A percentile compares a stretch with the other conserved stretches of the same genome.
These are phyloP conservation scores for Ceratobasidium papillatum DNA, from an alignment of 1,284 basidiomycete species.

Conservation along the genomic window DNA sequence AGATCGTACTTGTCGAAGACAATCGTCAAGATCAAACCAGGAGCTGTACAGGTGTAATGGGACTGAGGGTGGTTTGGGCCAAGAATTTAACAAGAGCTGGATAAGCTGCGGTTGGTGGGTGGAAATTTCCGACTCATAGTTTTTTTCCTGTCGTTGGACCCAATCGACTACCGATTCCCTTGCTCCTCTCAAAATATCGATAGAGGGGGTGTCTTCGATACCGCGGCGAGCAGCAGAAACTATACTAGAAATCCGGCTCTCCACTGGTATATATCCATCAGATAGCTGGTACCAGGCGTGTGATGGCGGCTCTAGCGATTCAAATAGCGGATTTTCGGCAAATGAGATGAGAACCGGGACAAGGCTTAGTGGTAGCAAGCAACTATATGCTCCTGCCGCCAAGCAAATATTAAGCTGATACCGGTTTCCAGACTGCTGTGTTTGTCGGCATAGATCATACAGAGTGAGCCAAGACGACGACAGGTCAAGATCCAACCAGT, in stretches of 20 bases:
- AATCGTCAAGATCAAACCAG: neutral
- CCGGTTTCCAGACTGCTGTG: too few species aligned
- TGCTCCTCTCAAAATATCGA: neutral
- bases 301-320: slow-evolving; percentile 12
- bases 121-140: neutral
- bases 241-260: neutral
- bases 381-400: too few species aligned
- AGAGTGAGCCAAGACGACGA: too few species aligned
- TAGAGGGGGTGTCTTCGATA: neutral
- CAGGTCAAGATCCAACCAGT: too few species aligned
- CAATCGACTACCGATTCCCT: neutral
- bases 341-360: too few species aligned
- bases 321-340: too few species aligned
- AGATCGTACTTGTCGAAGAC: neutral
- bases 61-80: neutral
- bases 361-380: too few species aligned
- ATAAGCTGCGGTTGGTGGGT: neutral
- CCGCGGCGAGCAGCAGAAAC: neutral
- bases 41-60: neutral
- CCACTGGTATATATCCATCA: neutral
- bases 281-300: neutral
- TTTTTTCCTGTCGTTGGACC: neutral
- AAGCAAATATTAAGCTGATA: too few species aligned
- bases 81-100: neutral
- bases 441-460: too few species aligned